Evolutionary conservation across 345 rosid genomes (phyloP).

Genomic region (Brassica incana): DNA sequence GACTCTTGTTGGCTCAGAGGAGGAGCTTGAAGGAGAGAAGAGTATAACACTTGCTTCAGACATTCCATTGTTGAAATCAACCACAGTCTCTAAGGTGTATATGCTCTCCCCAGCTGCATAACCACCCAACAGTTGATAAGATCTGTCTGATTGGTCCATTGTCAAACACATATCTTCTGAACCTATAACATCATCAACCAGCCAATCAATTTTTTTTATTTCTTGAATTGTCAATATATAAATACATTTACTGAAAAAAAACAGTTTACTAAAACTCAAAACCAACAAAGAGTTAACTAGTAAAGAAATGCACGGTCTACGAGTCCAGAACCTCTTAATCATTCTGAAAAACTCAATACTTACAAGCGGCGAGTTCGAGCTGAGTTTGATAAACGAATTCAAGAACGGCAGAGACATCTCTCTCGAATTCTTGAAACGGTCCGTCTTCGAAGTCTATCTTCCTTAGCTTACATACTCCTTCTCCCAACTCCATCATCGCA

Average conservation of each 20-base stretch:
- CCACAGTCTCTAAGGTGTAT: slow-evolving; percentile 50
- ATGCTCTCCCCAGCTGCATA: slow-evolving; percentile 77
- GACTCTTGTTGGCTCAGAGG: slow-evolving; percentile 42
- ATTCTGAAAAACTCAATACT: slow-evolving; percentile 20
- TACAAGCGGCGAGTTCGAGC: slow-evolving; percentile 87
- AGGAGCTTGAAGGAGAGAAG: slow-evolving; percentile 46
- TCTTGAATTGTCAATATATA: neutral
- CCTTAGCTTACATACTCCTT: slow-evolving; percentile 79
- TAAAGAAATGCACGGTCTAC: too few species aligned
- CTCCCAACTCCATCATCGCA: slow-evolving; percentile 97
- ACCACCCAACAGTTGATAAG: slow-evolving; percentile 81
- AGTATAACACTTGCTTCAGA: slow-evolving; percentile 42
- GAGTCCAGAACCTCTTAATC: too few species aligned
- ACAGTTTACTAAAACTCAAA: too few species aligned
- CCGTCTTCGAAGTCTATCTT: slow-evolving; percentile 74
- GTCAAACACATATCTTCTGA: slow-evolving; percentile 70
- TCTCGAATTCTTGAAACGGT: slow-evolving; percentile 71
- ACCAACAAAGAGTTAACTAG: too few species aligned
- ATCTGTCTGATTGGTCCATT: slow-evolving; percentile 80
- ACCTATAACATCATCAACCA: slow-evolving; percentile 42
- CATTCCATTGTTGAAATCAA: slow-evolving; percentile 39
- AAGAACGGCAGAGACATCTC: slow-evolving; percentile 67
- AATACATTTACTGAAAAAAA: neutral
- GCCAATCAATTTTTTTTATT: neutral
- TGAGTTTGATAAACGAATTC: slow-evolving; percentile 80